Percentiles rank a stretch among this genome's conserved stretches.
These are phyloP conservation scores for Neofusicoccum umdonicola DNA, from an alignment of 2,329 filamentous ascomycete species.

Conservation along the genomic window DNA sequence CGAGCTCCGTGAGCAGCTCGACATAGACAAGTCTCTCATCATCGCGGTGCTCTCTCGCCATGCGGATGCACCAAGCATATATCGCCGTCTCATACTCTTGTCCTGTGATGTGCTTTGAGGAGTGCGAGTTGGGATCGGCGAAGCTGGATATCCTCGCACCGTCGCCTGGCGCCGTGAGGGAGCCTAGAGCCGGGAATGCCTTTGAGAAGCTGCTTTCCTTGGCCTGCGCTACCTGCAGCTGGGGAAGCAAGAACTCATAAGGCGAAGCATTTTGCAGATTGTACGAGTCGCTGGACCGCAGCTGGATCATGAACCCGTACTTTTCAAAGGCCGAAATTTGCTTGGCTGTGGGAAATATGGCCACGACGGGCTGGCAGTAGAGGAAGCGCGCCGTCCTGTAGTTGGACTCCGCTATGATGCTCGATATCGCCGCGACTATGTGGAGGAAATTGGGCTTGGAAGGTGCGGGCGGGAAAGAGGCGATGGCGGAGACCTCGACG, in stretches of 20 bases:
- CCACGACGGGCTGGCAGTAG: slow-evolving; percentile 40
- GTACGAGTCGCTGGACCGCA: not conserved
- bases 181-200: slow-evolving; percentile 44
- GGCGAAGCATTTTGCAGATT: slow-evolving; percentile 11
- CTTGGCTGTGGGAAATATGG: slow-evolving; percentile 22
- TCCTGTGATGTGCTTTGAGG: slow-evolving; percentile 30
- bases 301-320: slow-evolving; percentile 9
- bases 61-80: slow-evolving; percentile 48
- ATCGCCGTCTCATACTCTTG: slow-evolving; percentile 48
- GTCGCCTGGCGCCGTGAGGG: slow-evolving; percentile 21
- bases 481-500: slow-evolving; percentile 25
- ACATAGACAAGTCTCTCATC: slow-evolving; percentile 43
- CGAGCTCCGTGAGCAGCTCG: slow-evolving; percentile 35
- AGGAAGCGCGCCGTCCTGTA: slow-evolving; percentile 67
- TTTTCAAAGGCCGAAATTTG: slow-evolving; percentile 3
- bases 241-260: slow-evolving; percentile 31
- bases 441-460: slow-evolving; percentile 60
- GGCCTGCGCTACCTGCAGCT: slow-evolving; percentile 37
- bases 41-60: slow-evolving; percentile 42
- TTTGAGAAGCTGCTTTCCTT: slow-evolving; percentile 40
- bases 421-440: slow-evolving; percentile 73
- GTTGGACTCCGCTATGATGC: slow-evolving; percentile 75
- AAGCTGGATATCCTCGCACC: slow-evolving; percentile 29
- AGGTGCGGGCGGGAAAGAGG: slow-evolving; percentile 52
- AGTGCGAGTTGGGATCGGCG: slow-evolving; percentile 27